These are phyloP conservation scores for Rehmannia glutinosa DNA, from an alignment of 257 asterid species.

Conservation along the genomic window DNA sequence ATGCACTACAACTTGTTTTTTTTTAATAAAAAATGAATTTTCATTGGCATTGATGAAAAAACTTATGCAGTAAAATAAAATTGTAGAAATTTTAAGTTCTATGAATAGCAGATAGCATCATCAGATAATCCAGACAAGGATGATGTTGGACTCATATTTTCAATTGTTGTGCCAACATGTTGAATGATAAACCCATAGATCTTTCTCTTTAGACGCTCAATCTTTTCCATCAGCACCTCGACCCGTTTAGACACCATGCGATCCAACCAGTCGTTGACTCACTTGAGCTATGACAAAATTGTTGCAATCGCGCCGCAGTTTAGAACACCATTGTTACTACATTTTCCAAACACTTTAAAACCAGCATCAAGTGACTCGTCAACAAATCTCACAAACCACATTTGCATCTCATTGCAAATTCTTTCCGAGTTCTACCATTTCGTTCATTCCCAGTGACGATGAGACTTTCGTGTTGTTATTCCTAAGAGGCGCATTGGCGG, in stretches of 20 bases:
- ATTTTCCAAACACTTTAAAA: constrained; percentile 52
- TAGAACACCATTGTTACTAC: constrained; percentile 19
- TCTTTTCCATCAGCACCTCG: constrained; percentile 53
- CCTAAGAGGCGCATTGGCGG: constrained; percentile 23
- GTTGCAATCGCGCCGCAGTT: constrained; percentile 66
- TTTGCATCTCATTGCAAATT: constrained; percentile 79
- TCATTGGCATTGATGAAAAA: too few species aligned
- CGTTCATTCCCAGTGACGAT: constrained; percentile 66
- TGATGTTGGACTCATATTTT: constrained; percentile 22
- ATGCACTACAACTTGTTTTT: too few species aligned
- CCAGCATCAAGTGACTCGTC: constrained; percentile 86
- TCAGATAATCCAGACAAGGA: not conserved
- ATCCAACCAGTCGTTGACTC: constrained; percentile 91
- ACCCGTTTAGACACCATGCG: constrained; percentile 47
- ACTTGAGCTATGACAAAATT: constrained; percentile 74
- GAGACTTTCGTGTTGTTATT: constrained; percentile 22
- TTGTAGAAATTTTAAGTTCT: not conserved
- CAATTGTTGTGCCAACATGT: constrained; percentile 70
- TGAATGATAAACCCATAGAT: constrained; percentile 86
- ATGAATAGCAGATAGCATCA: constrained; percentile 11
- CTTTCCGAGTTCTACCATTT: constrained; percentile 56
- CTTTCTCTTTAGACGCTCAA: constrained; percentile 68
- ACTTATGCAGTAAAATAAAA: not conserved
- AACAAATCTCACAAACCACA: constrained; percentile 72
- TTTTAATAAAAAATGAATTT: too few species aligned